A percentile compares a stretch with the other conserved stretches of the same genome.
Conservation (phyloP, 2,329 filamentous ascomycete species). For the Ilyonectria destructans region DNA sequence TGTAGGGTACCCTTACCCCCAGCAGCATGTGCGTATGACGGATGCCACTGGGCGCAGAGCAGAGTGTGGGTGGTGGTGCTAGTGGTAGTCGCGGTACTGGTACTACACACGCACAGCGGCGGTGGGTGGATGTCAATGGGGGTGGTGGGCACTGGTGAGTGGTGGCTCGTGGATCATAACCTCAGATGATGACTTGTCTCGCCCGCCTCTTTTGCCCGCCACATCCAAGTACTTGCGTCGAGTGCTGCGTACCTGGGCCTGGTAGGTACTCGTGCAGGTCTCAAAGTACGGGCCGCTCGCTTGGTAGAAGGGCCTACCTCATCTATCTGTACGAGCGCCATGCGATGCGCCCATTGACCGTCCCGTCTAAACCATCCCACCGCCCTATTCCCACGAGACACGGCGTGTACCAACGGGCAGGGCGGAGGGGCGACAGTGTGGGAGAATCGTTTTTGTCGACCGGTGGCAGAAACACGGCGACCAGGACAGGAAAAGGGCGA, state of each 20-base stretch:
- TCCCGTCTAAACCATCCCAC: conserved; percentile 7
- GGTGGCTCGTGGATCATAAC: conserved; percentile 37
- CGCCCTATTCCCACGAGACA: conserved; percentile 9
- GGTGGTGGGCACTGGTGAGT: conserved; percentile 25
- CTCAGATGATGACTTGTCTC: conserved; percentile 37
- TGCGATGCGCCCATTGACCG: conserved; percentile 6
- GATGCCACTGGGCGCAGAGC: conserved; percentile 22
- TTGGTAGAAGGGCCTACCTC: conserved; percentile 14
- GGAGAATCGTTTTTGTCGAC: not conserved
- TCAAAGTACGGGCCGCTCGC: conserved; percentile 11
- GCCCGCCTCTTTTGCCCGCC: conserved; percentile 23
- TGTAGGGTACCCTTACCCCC: conserved; percentile 18
- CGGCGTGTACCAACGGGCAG: conserved; percentile 8
- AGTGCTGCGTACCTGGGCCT: conserved; percentile 9
- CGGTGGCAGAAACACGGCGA: not conserved
- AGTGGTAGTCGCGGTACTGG: conserved; percentile 27
- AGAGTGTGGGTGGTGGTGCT: conserved; percentile 32
- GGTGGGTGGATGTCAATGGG: conserved; percentile 39
- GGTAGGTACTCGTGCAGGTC: conserved; percentile 11
- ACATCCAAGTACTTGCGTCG: conserved; percentile 13
- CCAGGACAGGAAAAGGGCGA: not conserved
- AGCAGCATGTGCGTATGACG: conserved; percentile 29
- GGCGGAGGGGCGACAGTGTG: conserved; percentile 5
- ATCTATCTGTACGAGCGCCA: not conserved
- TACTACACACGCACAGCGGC: conserved; percentile 28